Percentiles rank a stretch among this genome's conserved stretches.
phyloP scores from a whole-genome alignment of 1,139 yeast genomes.

The Candida gigantensis region DNA sequence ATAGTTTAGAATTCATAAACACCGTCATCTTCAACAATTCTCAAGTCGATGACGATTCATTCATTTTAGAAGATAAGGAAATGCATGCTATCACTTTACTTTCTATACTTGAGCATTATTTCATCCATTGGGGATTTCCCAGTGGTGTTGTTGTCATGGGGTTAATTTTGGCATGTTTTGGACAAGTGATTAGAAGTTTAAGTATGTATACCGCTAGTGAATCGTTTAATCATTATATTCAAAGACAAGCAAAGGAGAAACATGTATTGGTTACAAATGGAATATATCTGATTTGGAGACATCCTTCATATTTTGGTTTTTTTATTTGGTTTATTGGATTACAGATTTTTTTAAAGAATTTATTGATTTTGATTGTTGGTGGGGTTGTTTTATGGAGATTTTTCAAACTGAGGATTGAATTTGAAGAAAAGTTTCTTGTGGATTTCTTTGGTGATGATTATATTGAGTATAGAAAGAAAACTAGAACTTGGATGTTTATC shows the following conservation, averaged over 20 bases:
- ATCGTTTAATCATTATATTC: slow-evolving; percentile 85
- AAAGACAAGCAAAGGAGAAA: slow-evolving; percentile 46
- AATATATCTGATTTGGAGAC: slow-evolving; percentile 65
- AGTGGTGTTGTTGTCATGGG: slow-evolving; percentile 39
- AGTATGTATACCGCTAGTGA: slow-evolving; percentile 89
- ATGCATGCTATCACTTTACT: slow-evolving; percentile 63
- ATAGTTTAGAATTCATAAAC: slow-evolving; percentile 74
- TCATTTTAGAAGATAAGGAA: slow-evolving; percentile 70
- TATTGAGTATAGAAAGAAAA: slow-evolving; percentile 39
- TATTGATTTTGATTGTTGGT: slow-evolving; percentile 28
- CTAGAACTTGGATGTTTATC: slow-evolving; percentile 14
- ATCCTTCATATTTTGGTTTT: slow-evolving; percentile 91
- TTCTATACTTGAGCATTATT: slow-evolving; percentile 27
- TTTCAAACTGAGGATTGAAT: slow-evolving; percentile 63
- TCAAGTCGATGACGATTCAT: slow-evolving; percentile 73
- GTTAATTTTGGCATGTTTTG: slow-evolving; percentile 44
- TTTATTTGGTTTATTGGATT: slow-evolving; percentile 93
- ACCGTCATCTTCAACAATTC: slow-evolving; percentile 74
- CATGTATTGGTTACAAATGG: slow-evolving; percentile 77
- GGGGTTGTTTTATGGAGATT: slow-evolving; percentile 56
- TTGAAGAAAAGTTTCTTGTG: slow-evolving; percentile 67
- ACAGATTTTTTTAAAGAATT: slow-evolving; percentile 67
- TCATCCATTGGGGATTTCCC: slow-evolving; percentile 6
- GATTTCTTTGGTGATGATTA: slow-evolving; percentile 74
- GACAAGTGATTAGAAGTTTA: slow-evolving; percentile 66